These are phyloP conservation scores for Thraustotheca clavata DNA, from an alignment of 352 stramenopile genomes.

Conservation along the genomic window DNA sequence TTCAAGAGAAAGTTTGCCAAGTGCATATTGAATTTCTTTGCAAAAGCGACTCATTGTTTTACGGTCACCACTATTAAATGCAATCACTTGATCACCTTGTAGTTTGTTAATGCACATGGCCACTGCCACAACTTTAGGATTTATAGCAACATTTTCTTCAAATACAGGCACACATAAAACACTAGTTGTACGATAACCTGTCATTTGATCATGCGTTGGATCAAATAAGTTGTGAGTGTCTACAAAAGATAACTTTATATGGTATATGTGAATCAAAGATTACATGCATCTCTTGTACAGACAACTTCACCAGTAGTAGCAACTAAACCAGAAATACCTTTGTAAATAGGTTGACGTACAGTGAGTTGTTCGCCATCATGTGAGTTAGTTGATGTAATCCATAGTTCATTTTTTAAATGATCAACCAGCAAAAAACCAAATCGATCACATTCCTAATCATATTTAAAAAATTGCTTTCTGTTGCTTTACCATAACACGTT, in stretches of 20 bases:
- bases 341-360: conserved; percentile 49
- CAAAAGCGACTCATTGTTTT: conserved; percentile 47
- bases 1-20: conserved; percentile 48
- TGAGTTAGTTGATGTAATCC: conserved; percentile 41
- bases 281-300: conserved; percentile 42
- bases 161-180: conserved; percentile 61
- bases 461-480: no score
- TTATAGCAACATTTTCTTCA: conserved; percentile 42
- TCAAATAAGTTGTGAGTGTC: conserved; percentile 50
- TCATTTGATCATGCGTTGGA: conserved; percentile 48
- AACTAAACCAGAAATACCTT: conserved; percentile 48
- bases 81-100: conserved; percentile 31
- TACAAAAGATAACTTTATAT: not conserved
- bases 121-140: conserved; percentile 56
- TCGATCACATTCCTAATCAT: conserved; percentile 33
- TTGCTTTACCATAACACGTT: conserved; percentile 38
- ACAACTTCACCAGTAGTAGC: conserved; percentile 41
- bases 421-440: conserved; percentile 58
- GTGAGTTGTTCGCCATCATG: conserved; percentile 32
- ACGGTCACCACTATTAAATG: conserved; percentile 40
- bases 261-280: not conserved
- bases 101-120: conserved; percentile 86
- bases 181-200: conserved; percentile 56
- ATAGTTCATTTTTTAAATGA: conserved; percentile 58
- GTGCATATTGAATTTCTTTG: conserved; percentile 55